phyloP scores from a whole-genome alignment of 305 asterid species.

The Ilex paraguariensis region DNA sequence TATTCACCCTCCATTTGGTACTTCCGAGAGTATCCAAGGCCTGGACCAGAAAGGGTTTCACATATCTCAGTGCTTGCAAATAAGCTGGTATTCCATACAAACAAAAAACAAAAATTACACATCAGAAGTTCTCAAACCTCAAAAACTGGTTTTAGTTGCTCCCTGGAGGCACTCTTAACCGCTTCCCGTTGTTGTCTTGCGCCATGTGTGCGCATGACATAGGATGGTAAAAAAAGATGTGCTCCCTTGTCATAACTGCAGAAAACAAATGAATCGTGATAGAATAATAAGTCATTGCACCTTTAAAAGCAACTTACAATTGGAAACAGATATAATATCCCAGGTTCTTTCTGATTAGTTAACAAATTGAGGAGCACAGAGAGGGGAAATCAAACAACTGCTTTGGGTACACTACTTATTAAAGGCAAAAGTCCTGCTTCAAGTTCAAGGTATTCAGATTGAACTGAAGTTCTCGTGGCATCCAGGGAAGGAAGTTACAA shows the following conservation, averaged over 20 bases:
- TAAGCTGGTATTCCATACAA: neutral
- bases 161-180: constrained; percentile 54
- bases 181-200: constrained; percentile 87
- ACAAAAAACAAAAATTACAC: constrained; percentile 13
- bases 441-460: no score
- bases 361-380: no score
- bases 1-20: constrained; percentile 93
- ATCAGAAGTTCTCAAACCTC: constrained; percentile 49
- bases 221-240: constrained; percentile 76
- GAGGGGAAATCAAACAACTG: no score
- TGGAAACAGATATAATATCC: no score
- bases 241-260: constrained; percentile 90
- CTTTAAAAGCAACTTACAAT: no score
- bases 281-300: no score
- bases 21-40: constrained; percentile 95
- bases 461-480: no score
- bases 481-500: no score
- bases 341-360: no score
- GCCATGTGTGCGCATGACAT: constrained; percentile 97
- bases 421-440: no score
- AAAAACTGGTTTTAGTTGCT: constrained; percentile 64
- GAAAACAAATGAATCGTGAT: neutral
- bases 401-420: no score
- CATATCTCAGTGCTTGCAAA: constrained; percentile 2
- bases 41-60: constrained; percentile 33